Base-by-base conservation (phyloP, 2,329 filamentous ascomycete species). In the Diaporthe sp. region DNA sequence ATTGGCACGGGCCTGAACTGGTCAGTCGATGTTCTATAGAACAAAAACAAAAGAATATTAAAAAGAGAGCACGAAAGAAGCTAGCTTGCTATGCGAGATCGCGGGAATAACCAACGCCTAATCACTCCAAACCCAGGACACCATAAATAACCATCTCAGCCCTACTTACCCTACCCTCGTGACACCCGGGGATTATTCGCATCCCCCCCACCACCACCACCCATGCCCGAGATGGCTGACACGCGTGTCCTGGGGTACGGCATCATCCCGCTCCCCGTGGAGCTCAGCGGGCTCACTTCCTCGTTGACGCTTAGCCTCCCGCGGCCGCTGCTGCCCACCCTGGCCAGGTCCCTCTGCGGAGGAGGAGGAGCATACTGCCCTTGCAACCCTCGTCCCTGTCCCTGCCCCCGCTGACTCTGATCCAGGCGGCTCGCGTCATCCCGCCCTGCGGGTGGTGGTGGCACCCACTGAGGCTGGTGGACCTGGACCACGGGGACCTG, bases 281-380 rank as follows among this genome's bases (percentile, higher is more conserved):
- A 74, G 72, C 75, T 76, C 61, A 76, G 30, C 30, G 75, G 75
- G 35, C 75, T 76, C 47, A 76, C 75, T 33, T 74, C 75, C 19
- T 72, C 74, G 9, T 33, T 33, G 2, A 38, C 67, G 1, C 67
- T 50, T 15, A 42, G 71, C 8, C n/a, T n/a, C n/a, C 38, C 42
- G 6, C 57, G 55, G 28, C 35, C 45, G 40, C 38, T 35, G 6
- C 57, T 47, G 28, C 35, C 45, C 42, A 35, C 67, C n/a, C 64
- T 55, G 19, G 66, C 54, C 3, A 54, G 30, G 33, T 52, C 58
- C 25, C 66, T 42, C 50, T 38, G 58, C 64, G 61, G 54, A 25
- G 25, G n/a, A n/a, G n/a, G n/a, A n/a, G n/a, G n/a, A n/a, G n/a
- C n/a, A n/a, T n/a, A n/a, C n/a, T n/a, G 45, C 60, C 52, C 15